Evolutionary conservation across 176 grass and related monocot species (phyloP).

Genomic region (Ensete glaucum): DNA sequence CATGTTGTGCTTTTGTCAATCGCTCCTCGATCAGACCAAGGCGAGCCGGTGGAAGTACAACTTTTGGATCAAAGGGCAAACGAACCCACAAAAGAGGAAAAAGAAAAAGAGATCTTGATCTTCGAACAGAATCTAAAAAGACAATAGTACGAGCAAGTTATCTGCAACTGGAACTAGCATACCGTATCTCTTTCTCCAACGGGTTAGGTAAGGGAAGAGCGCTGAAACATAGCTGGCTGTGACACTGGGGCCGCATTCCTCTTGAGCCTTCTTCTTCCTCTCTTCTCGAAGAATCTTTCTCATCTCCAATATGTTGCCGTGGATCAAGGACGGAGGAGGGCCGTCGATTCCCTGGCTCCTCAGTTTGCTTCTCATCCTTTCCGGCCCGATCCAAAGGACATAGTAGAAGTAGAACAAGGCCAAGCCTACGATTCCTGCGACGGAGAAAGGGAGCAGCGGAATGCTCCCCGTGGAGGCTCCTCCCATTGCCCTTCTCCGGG

Average conservation of each 20-base stretch:
- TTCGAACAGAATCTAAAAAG: neutral
- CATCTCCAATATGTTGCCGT: slow-evolving; percentile 66
- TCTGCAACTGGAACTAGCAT: neutral
- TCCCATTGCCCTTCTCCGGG: neutral
- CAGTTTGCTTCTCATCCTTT: slow-evolving; percentile 45
- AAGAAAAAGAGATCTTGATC: neutral
- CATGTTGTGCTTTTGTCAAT: no score
- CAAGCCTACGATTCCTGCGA: slow-evolving; percentile 22
- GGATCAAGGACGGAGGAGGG: slow-evolving; percentile 51
- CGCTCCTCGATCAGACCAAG: no score
- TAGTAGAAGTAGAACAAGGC: slow-evolving; percentile 33
- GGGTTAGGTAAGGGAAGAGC: slow-evolving; percentile 54
- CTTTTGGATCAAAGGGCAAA: no score
- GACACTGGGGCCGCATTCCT: neutral
- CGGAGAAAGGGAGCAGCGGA: slow-evolving; percentile 6
- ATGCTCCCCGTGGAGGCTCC: neutral
- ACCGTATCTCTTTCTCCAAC: slow-evolving; percentile 63
- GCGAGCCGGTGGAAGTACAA: no score
- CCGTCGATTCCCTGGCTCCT: slow-evolving; percentile 61
- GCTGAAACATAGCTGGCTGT: slow-evolving; percentile 27
- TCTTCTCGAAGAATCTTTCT: slow-evolving; percentile 35
- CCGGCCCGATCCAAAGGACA: slow-evolving; percentile 34
- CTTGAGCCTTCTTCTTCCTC: slow-evolving; percentile 6
- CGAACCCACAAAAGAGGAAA: no score
- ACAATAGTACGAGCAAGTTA: neutral